Conservation (phyloP, 1,284 basidiomycete genomes). For the Malassezia vespertilionis region DNA sequence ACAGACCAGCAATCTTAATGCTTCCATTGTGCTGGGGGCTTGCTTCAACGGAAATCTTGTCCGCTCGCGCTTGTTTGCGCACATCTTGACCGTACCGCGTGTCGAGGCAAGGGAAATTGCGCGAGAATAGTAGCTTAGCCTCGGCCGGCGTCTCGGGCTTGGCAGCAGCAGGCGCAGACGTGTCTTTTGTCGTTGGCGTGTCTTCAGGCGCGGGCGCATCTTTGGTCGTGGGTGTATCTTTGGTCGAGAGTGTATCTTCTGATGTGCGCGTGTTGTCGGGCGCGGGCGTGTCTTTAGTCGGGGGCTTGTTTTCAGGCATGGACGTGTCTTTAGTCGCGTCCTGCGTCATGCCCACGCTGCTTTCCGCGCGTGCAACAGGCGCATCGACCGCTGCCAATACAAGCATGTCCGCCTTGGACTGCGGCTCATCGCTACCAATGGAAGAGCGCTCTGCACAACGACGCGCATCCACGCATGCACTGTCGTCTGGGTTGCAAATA, state of each 20-base stretch:
- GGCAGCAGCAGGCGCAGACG: neutral
- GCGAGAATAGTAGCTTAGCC: conserved; percentile 4
- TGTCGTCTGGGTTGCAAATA: no score
- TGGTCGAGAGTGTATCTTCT: neutral
- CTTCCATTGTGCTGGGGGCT: conserved; percentile 5
- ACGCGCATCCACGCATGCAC: no score
- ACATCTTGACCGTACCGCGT: conserved; percentile 10
- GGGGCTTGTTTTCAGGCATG: no score
- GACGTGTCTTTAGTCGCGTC: no score
- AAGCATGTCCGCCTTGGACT: neutral
- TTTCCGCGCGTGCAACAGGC: neutral
- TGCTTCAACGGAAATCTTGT: conserved; percentile 6
- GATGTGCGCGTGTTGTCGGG: neutral
- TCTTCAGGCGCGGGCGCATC: neutral
- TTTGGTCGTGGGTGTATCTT: neutral
- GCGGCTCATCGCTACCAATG: no score
- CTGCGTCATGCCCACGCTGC: no score
- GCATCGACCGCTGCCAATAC: neutral
- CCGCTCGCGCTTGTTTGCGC: conserved; percentile 1
- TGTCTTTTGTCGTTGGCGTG: neutral
- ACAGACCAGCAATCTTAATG: conserved; percentile 11
- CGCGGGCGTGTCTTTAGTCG: neutral
- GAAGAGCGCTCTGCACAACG: no score
- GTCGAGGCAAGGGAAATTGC: conserved; percentile 6
- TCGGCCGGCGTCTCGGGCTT: neutral